Percentiles rank a stretch among this genome's conserved stretches.
phyloP scores from a whole-genome alignment of 768 basidiomycete genomes.

The Lactarius pseudohatsudake region DNA sequence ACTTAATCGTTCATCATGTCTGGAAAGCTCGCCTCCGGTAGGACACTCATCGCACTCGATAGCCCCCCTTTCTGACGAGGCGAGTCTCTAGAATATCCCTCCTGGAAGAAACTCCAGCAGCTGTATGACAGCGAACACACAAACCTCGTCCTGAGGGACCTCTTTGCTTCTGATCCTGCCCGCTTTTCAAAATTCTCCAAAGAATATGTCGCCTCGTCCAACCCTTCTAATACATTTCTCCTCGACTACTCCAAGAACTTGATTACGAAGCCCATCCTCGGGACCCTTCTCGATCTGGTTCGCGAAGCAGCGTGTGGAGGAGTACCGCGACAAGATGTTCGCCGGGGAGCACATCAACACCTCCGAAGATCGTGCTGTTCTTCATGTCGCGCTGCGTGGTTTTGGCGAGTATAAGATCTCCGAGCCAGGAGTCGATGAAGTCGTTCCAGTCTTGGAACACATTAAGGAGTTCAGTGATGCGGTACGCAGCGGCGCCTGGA shows the following conservation, averaged over 20 bases:
- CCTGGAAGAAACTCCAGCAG: conserved; percentile 90
- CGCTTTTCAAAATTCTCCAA: conserved; percentile 86
- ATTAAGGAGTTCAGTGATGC: conserved; percentile 88
- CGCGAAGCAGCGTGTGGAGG: conserved; percentile 85
- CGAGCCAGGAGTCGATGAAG: conserved; percentile 82
- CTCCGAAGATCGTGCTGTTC: conserved; percentile 94
- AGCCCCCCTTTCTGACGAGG: conserved; percentile 1
- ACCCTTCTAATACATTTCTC: conserved; percentile 75
- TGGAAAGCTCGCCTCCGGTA: conserved; percentile 30
- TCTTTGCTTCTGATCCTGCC: conserved; percentile 84
- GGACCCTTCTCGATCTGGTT: conserved; percentile 73
- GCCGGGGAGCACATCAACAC: conserved; percentile 97
- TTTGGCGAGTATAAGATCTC: conserved; percentile 73
- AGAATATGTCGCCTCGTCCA: conserved; percentile 65
- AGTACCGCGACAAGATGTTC: conserved; percentile 90
- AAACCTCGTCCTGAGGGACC: conserved; percentile 83
- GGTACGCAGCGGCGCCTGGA: conserved; percentile 87
- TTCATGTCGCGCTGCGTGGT: conserved; percentile 91
- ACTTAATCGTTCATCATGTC: conserved; percentile 21
- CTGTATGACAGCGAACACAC: conserved; percentile 72
- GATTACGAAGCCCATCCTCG: conserved; percentile 81
- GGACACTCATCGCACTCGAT: conserved; percentile 7
- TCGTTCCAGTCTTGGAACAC: conserved; percentile 79
- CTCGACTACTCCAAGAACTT: conserved; percentile 98
- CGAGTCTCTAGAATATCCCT: conserved; percentile 65